Evolutionary conservation across 108 stramenopile species (phyloP), one percentile per base, ranked within the genome.

Genomic region (Mediolabrus comicus): DNA sequence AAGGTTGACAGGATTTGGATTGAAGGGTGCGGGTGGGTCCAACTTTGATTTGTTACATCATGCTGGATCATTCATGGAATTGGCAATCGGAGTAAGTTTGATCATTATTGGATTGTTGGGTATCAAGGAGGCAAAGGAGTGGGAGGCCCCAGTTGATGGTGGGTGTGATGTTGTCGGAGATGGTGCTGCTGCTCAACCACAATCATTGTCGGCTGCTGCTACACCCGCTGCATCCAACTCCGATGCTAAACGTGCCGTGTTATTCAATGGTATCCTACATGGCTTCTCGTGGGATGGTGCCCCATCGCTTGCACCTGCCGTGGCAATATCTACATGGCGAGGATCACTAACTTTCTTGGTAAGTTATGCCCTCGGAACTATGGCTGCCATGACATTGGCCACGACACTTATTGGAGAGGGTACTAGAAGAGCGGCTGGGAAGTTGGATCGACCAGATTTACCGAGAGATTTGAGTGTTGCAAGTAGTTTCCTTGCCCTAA

Each of bases 281-380:
- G 98, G 98, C 11, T 97, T 98, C 66, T 90, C 88, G 10, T 97
- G 96, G 97, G 98, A 98, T 69, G 98, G 98, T 16, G 95, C 96
- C 0, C 98, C 98, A 10, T 92, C 88, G 12, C 61, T 98, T 69
- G 98, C 98, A 2, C 96, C 96, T 1, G 92, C 96, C 1, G 60
- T 98, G 22, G 98, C 97, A 39, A 87, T 97, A 26, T 85, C 92
- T 8, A 87, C 92, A 12, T 97, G 94, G 94, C 66, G 75, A 14
- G 88, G 94, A 16, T 95, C 88, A 31, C 43, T 96, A 1, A 81
- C 87, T 22, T 98, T 97, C 67, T 80, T 98, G 19, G 65, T 95
- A 16, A 83, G 92, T n/a, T 98, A 98, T 68, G 94, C 94, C 7
- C 65, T 91, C 6, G 98, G 98, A 14, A 98, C 98, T n/a, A 92